Conservation (phyloP, 164 flowering plant species). For the Platanus orientalis region DNA sequence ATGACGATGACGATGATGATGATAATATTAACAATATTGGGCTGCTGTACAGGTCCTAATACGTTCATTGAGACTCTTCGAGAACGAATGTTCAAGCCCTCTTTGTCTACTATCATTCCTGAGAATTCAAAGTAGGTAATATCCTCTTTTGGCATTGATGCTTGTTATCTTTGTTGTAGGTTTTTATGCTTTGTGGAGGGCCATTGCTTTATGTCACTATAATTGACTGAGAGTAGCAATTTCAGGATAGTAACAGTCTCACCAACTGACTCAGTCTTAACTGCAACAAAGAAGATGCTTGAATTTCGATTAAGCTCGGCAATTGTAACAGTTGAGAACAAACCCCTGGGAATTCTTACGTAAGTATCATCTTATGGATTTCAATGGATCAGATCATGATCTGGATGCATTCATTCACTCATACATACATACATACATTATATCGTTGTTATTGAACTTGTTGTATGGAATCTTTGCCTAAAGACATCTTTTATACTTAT, state of each 20-base stretch:
- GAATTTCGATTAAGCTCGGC: constrained; percentile 62
- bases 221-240: constrained; percentile 9
- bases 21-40: too few species aligned
- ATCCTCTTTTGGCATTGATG: constrained; percentile 26
- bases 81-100: constrained; percentile 83
- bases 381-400: too few species aligned
- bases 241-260: constrained; percentile 72
- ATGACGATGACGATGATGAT: too few species aligned
- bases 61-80: constrained; percentile 84
- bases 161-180: constrained; percentile 2
- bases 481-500: too few species aligned
- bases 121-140: constrained; percentile 99
- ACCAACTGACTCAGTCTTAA: constrained; percentile 77
- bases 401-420: too few species aligned
- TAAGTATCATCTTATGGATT: constrained; percentile 37
- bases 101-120: constrained; percentile 74
- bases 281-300: constrained; percentile 79
- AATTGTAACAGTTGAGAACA: constrained; percentile 71
- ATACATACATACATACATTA: too few species aligned
- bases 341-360: constrained; percentile 92
- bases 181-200: background rate
- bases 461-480: too few species aligned
- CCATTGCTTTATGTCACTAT: background rate
- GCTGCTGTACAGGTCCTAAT: constrained; percentile 79
- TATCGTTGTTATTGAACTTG: too few species aligned